Evolutionary conservation across 768 basidiomycete genomes (phyloP), one percentile per base, ranked within the genome.

Genomic region (Boletus sp.): DNA sequence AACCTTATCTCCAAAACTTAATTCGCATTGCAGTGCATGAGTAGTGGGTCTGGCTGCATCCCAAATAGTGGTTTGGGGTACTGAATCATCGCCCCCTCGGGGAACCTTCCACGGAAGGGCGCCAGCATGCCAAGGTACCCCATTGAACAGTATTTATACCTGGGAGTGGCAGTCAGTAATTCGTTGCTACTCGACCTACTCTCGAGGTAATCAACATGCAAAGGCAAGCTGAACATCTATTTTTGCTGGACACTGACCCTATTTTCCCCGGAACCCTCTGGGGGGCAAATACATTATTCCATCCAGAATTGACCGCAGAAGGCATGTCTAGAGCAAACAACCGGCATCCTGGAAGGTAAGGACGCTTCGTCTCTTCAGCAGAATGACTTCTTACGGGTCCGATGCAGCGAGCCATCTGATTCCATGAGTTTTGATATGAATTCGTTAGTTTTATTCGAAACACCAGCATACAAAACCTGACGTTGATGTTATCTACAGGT

Each of bases 71-170:
- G 4, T 41, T 27, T 5, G 8, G 25, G 6, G 6, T 2, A n/a
- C 43, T 3, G 7, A 13, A 19, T 13, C 29, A 30, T 27, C n/a
- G 43, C 43, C n/a, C 7, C 33, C 33, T 27, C 33, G 30, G 8
- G 2, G 43, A 58, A 58, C n/a, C 5, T 58, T 53, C 57, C 13
- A 41, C 5, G 7, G 55, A 34, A 39, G 15, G 29, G 13, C 35
- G 44, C 27, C 56, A 50, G 25, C 30, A 8, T 50, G 35, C 55
- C 55, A 51, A 51, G 56, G 47, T 19, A 51, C 47, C 7, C n/a
- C 5, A 7, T 6, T 38, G 51, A 48, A 47, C 40, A 47, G 34
- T 2, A 4, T 49, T 49, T 55, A 60, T 38, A 50, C 25, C 29
- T n/a, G 3, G 7, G 2, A 15, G 30, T 2, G 11, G 23, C 13